Percentiles rank a stretch among this genome's conserved stretches.
These are phyloP conservation scores for Paxillus rubicundulus DNA, from an alignment of 768 basidiomycete genomes.

Conservation along the genomic window DNA sequence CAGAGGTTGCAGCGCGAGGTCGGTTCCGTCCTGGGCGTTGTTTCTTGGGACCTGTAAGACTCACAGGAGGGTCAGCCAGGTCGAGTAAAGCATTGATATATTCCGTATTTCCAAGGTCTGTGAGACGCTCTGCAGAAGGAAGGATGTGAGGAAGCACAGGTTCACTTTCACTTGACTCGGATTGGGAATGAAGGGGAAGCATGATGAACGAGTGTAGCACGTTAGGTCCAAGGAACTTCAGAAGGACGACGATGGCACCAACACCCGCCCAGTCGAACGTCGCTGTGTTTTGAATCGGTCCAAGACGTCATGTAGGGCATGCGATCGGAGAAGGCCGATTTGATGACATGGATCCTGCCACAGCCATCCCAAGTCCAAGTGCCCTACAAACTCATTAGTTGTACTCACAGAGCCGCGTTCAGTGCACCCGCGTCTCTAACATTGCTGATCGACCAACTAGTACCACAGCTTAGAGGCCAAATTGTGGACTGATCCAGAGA, in stretches of 20 bases:
- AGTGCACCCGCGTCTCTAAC: too few relatives aligned
- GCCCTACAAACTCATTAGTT: too few relatives aligned
- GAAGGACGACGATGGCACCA: too few relatives aligned
- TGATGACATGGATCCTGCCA: too few relatives aligned
- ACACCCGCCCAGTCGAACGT: too few relatives aligned
- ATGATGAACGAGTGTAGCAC: not conserved
- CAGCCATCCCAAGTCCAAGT: too few relatives aligned
- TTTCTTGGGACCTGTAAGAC: not conserved
- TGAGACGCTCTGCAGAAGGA: not conserved
- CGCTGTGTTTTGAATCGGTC: not conserved
- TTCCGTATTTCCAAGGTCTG: slow-evolving; percentile 13
- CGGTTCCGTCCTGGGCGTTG: not conserved
- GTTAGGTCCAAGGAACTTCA: not conserved
- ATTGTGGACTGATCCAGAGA: too few relatives aligned
- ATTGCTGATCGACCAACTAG: too few relatives aligned
- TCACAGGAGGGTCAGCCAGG: slow-evolving; percentile 2
- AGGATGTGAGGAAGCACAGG: slow-evolving; percentile 1
- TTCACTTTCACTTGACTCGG: not conserved
- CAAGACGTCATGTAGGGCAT: not conserved
- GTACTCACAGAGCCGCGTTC: too few relatives aligned
- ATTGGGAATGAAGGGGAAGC: not conserved
- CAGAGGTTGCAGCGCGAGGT: slow-evolving; percentile 2
- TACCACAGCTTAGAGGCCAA: too few relatives aligned
- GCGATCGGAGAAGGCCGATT: not conserved
- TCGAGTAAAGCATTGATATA: slow-evolving; percentile 10